Base-by-base conservation (phyloP, 108 stramenopile genomes). In the Chaetoceros muelleri region DNA sequence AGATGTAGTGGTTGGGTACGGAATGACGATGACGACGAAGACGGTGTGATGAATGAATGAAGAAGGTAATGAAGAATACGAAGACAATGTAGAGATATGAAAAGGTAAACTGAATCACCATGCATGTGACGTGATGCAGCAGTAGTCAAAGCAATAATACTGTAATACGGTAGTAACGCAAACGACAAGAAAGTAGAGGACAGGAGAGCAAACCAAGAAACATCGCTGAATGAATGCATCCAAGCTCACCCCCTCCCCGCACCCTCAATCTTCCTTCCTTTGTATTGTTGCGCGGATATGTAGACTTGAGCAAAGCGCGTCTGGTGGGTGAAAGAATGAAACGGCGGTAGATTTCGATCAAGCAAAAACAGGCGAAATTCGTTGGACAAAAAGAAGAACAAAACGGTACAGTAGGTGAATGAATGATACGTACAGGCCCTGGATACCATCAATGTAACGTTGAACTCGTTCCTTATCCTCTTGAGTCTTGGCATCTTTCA, bases 341-440 rank as follows among this genome's bases (percentile, higher is more conserved):
- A n/a, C n/a, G n/a, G n/a, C n/a, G n/a, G n/a, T n/a, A n/a, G n/a
- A n/a, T n/a, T n/a, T n/a, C n/a, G n/a, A n/a, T n/a, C n/a, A n/a
- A n/a, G n/a, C n/a, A n/a, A n/a, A n/a, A n/a, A n/a, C n/a, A n/a
- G n/a, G n/a, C n/a, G n/a, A n/a, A n/a, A n/a, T n/a, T n/a, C n/a
- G n/a, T n/a, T n/a, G n/a, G n/a, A n/a, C n/a, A n/a, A n/a, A n/a
- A n/a, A n/a, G n/a, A n/a, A n/a, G n/a, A n/a, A n/a, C n/a, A 17
- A 13, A 1, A 20, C 20, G 2, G 62, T 45, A 71, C 59, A 53
- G 46, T 44, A 60, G 34, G 20, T 52, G 48, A 40, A 67, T 70
- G 57, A 58, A 59, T 28, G 52, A 18, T 48, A 59, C 88, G 78
- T 79, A 90, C 89, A 90, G 84, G 76, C 89, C 89, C 62, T 74